Evolutionary conservation across 768 basidiomycete species (phyloP).

Genomic region (Thelephora aurantiotincta): DNA sequence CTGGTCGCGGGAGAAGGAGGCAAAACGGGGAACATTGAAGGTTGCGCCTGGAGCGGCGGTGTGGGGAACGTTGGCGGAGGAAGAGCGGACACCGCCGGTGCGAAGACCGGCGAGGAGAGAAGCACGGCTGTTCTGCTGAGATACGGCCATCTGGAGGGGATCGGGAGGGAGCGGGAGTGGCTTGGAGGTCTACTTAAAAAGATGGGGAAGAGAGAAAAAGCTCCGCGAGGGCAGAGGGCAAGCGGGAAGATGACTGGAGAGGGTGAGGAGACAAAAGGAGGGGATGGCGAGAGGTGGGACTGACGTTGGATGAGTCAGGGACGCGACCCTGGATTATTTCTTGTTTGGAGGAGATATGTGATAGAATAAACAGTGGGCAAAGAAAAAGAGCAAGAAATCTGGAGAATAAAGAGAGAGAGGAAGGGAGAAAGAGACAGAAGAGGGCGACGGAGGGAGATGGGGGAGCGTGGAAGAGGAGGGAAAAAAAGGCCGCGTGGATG

Average conservation of each 20-base stretch:
- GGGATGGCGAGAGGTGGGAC: slow-evolving; percentile 3
- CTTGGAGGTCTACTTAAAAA: background rate
- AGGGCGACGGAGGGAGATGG: slow-evolving; percentile 13
- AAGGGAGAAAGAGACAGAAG: slow-evolving; percentile 17
- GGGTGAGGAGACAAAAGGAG: slow-evolving; percentile 9
- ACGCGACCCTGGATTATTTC: background rate
- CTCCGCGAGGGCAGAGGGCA: slow-evolving; percentile 11
- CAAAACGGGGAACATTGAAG: slow-evolving; percentile 51
- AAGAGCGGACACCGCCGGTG: slow-evolving; percentile 80
- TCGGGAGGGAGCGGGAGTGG: slow-evolving; percentile 10
- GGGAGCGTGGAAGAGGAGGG: slow-evolving; percentile 16
- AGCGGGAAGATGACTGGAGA: slow-evolving; percentile 18
- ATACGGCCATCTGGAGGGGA: slow-evolving; percentile 25
- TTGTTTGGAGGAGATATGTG: background rate
- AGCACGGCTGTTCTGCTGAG: slow-evolving; percentile 44
- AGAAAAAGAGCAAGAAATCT: slow-evolving; percentile 20
- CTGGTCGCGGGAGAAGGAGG: slow-evolving; percentile 27
- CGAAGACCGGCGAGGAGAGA: slow-evolving; percentile 82
- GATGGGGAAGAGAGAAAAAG: slow-evolving; percentile 10
- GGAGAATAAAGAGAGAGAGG: slow-evolving; percentile 19
- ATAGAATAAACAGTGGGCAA: slow-evolving; percentile 11
- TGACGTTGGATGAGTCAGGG: background rate
- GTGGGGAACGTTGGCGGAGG: slow-evolving; percentile 41
- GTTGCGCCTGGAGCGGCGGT: slow-evolving; percentile 49
- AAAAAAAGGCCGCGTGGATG: slow-evolving; percentile 7